phyloP scores from a whole-genome alignment of 164 flowering plant species.

The Malania oleifera region DNA sequence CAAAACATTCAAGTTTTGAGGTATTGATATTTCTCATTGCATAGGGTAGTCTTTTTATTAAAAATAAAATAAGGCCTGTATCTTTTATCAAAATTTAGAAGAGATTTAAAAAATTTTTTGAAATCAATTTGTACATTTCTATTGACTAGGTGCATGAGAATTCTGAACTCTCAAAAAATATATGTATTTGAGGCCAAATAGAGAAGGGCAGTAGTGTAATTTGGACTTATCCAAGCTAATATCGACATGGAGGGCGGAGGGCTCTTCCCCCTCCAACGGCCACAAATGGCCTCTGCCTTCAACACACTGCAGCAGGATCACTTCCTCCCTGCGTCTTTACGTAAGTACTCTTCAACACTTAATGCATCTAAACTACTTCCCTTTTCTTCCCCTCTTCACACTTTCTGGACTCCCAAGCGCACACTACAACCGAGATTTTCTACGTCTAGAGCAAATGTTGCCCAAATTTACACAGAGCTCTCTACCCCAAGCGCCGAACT shows the following conservation, averaged over 20 bases:
- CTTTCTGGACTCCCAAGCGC: slow-evolving; percentile 22
- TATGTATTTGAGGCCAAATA: no score
- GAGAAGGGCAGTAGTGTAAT: neutral
- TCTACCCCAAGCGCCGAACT: slow-evolving; percentile 15
- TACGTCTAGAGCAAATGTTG: slow-evolving; percentile 14
- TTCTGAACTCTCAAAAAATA: no score
- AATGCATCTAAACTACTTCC: slow-evolving; percentile 12
- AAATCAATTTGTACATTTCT: no score
- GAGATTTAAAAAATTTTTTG: no score
- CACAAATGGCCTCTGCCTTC: slow-evolving; percentile 15
- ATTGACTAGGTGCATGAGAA: no score
- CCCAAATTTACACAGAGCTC: slow-evolving; percentile 11
- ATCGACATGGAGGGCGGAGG: neutral
- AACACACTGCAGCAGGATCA: slow-evolving; percentile 36
- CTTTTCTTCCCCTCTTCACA: slow-evolving; percentile 17
- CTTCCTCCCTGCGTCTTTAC: slow-evolving; percentile 25
- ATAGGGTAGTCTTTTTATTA: no score
- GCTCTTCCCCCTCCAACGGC: slow-evolving; percentile 18
- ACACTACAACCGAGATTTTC: slow-evolving; percentile 12
- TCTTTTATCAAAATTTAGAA: no score
- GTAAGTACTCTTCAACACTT: slow-evolving; percentile 44
- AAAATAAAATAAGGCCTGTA: no score
- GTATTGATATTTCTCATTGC: no score
- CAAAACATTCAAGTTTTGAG: no score
- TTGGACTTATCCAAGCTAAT: neutral